phyloP scores from a whole-genome alignment of 768 basidiomycete species.

The Termitomyces sp. region DNA sequence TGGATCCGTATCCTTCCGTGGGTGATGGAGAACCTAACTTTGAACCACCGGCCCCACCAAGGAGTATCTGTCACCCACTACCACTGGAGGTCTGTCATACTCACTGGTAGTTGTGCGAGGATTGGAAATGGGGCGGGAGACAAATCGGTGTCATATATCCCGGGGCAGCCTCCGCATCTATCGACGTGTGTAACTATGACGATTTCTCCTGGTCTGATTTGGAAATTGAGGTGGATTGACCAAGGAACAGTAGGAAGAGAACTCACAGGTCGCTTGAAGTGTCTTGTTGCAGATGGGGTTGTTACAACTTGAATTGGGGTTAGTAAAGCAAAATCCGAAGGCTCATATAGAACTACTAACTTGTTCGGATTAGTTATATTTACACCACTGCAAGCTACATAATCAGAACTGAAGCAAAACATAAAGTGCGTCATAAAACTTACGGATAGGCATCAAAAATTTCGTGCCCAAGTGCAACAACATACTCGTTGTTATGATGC shows the following conservation, averaged over 20 bases:
- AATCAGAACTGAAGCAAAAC: background rate
- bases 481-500: conserved; percentile 8
- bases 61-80: conserved; percentile 3
- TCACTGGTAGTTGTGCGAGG: conserved; percentile 8
- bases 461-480: conserved; percentile 13
- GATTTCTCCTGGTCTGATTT: conserved; percentile 15
- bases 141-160: conserved; percentile 13
- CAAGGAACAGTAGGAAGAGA: background rate
- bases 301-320: background rate
- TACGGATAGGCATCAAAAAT: conserved; percentile 9
- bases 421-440: background rate
- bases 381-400: background rate
- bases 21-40: background rate
- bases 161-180: conserved; percentile 11
- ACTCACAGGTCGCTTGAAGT: background rate
- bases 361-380: background rate
- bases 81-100: conserved; percentile 13
- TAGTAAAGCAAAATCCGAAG: background rate
- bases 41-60: background rate
- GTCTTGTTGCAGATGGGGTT: background rate
- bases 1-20: background rate
- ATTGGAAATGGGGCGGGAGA: conserved; percentile 9
- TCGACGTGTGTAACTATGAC: conserved; percentile 18
- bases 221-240: background rate
- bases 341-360: background rate